phyloP scores from a whole-genome alignment of 192 early-diverging fungal species.

The Coemansia furcata region DNA sequence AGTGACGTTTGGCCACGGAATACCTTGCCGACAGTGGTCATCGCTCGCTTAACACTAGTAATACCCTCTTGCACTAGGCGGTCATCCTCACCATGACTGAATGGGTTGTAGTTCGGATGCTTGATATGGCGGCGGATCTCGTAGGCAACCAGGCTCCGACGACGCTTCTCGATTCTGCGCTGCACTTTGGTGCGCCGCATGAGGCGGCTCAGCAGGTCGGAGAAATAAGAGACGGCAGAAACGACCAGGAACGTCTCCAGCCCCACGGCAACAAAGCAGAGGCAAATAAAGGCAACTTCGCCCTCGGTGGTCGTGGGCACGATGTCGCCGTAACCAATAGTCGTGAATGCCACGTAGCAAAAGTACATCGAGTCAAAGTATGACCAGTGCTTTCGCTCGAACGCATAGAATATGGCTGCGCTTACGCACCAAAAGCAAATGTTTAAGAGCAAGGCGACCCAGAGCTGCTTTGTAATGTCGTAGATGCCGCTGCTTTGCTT shows the following conservation, averaged over 20 bases:
- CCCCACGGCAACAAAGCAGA: constrained; percentile 48
- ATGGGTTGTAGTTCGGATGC: constrained; percentile 53
- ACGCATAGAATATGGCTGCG: constrained; percentile 38
- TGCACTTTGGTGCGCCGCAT: constrained; percentile 41
- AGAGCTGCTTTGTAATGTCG: constrained; percentile 38
- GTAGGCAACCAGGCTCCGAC: constrained; percentile 38
- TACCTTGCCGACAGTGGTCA: constrained; percentile 13
- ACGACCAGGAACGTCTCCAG: constrained; percentile 53
- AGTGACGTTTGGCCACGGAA: constrained; percentile 17
- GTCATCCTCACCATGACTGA: constrained; percentile 38
- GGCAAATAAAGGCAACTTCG: constrained; percentile 47
- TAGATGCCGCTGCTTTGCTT: neutral
- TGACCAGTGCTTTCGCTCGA: constrained; percentile 28
- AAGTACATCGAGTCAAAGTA: constrained; percentile 54
- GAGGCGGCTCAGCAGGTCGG: constrained; percentile 22
- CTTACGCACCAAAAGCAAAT: constrained; percentile 42
- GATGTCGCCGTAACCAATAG: constrained; percentile 53
- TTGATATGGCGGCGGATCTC: constrained; percentile 55
- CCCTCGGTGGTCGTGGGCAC: constrained; percentile 38
- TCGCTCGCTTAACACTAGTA: constrained; percentile 19
- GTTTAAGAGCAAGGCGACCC: constrained; percentile 34
- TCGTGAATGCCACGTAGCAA: constrained; percentile 55
- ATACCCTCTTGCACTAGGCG: constrained; percentile 22
- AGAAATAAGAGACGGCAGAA: constrained; percentile 41
- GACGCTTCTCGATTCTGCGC: constrained; percentile 39